These are phyloP conservation scores for Beta macrorhiza DNA, from an alignment of 179 eudicot species.

Conservation along the genomic window DNA sequence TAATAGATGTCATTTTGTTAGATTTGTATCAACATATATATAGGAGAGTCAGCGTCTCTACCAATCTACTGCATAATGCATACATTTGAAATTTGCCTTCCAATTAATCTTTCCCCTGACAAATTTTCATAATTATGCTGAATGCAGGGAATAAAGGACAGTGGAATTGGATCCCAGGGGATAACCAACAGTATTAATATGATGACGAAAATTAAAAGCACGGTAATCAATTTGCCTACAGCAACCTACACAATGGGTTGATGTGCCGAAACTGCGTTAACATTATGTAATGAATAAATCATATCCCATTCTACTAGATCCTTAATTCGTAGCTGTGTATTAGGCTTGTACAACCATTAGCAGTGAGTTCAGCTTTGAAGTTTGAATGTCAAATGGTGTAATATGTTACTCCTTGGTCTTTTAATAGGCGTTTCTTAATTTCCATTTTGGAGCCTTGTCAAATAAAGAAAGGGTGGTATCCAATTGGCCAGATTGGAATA, in stretches of 20 bases:
- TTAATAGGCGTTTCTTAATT: neutral
- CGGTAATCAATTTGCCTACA: conserved; percentile 91
- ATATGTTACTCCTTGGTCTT: too few relatives aligned
- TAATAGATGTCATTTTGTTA: too few relatives aligned
- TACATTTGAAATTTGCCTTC: neutral
- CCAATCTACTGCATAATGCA: neutral
- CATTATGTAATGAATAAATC: conserved; percentile 27
- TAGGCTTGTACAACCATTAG: conserved; percentile 14
- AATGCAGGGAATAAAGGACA: conserved; percentile 89
- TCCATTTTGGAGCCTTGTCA: neutral
- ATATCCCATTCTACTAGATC: neutral
- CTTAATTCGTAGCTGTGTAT: conserved; percentile 3
- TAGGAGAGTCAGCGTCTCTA: neutral
- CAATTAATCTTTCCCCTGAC: neutral
- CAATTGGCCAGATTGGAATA: too few relatives aligned
- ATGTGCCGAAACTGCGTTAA: neutral
- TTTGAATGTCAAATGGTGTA: neutral
- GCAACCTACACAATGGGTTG: conserved; percentile 91
- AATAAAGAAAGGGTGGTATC: neutral
- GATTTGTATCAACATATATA: too few relatives aligned
- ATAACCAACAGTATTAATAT: conserved; percentile 89
- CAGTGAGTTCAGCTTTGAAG: neutral
- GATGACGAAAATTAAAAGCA: conserved; percentile 96
- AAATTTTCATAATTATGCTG: neutral
- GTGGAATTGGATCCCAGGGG: conserved; percentile 97